Conservation (phyloP, 2,329 filamentous ascomycete genomes). For the Ophiostoma quercus region DNA sequence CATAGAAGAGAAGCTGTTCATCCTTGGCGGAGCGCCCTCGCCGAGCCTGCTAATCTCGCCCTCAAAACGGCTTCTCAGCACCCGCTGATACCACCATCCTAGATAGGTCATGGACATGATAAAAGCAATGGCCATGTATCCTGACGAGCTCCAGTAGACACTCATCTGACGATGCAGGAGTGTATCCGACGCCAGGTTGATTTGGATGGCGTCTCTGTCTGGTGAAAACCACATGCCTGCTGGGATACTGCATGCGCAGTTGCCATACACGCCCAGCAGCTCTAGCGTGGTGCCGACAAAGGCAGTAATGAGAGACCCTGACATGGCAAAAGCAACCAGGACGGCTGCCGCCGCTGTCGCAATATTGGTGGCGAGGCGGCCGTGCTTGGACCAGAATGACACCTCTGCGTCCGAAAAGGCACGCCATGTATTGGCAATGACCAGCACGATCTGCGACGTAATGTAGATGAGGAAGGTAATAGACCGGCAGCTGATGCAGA, state of each 20-base stretch:
- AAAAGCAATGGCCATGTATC: slow-evolving; percentile 14
- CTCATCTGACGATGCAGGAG: slow-evolving; percentile 17
- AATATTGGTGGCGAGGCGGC: neutral
- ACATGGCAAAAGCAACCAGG: neutral
- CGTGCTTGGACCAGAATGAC: neutral
- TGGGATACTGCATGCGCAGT: slow-evolving; percentile 15
- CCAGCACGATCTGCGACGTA: neutral
- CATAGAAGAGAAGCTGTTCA: neutral
- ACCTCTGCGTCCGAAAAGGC: neutral
- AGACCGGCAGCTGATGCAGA: slow-evolving; percentile 18
- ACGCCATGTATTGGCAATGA: slow-evolving; percentile 13
- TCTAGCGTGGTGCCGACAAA: slow-evolving; percentile 12
- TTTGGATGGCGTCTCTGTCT: neutral
- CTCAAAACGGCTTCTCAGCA: slow-evolving; percentile 13
- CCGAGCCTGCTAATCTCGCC: slow-evolving; percentile 14
- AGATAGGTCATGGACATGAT: slow-evolving; percentile 17
- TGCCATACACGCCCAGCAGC: slow-evolving; percentile 13
- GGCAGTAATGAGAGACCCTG: neutral
- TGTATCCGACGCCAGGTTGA: slow-evolving; percentile 16
- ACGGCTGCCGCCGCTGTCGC: neutral
- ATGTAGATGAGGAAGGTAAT: slow-evolving; percentile 15
- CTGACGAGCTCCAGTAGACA: slow-evolving; percentile 11
- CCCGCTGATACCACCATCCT: slow-evolving; percentile 18
- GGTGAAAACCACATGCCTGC: slow-evolving; percentile 13
- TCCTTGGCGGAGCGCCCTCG: neutral